A percentile compares a stretch with the other conserved stretches of the same genome.
phyloP scores from a whole-genome alignment of 1,284 basidiomycete genomes.

The Microbotryomycetes sp. region DNA sequence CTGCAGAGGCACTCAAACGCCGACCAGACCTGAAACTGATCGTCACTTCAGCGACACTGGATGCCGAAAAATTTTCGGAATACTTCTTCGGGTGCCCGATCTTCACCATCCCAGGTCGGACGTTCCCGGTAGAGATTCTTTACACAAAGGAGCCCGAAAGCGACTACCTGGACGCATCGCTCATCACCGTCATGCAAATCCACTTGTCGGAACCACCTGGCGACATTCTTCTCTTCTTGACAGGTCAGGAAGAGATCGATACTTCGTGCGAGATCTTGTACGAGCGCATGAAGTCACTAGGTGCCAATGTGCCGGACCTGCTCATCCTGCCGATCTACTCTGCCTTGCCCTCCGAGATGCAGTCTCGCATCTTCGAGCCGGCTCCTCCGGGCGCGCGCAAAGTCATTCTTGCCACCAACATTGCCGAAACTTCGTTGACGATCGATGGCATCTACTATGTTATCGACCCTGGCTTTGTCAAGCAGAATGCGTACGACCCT shows the following conservation, averaged over 20 bases:
- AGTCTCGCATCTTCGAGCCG: constrained; percentile 94
- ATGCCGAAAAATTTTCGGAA: constrained; percentile 97
- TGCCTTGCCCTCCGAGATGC: constrained; percentile 93
- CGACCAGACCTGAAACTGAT: constrained; percentile 94
- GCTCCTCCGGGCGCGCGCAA: constrained; percentile 94
- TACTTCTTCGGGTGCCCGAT: constrained; percentile 99
- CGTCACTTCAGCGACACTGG: constrained; percentile 96
- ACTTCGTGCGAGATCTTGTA: constrained; percentile 94
- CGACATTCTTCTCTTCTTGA: constrained; percentile 93
- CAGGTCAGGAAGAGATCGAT: constrained; percentile 98
- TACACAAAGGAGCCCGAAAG: constrained; percentile 98
- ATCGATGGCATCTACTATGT: constrained; percentile 99
- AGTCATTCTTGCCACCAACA: constrained; percentile 97
- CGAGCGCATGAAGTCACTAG: constrained; percentile 96
- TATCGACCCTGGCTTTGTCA: constrained; percentile 89
- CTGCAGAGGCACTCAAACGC: constrained; percentile 80
- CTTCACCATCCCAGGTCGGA: constrained; percentile 98
- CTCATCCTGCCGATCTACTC: constrained; percentile 97
- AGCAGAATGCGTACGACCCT: constrained; percentile 98
- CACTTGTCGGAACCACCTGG: constrained; percentile 96
- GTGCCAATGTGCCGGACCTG: constrained; percentile 92
- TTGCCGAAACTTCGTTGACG: constrained; percentile 96
- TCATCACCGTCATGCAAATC: constrained; percentile 99
- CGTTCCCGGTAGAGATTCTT: constrained; percentile 94
- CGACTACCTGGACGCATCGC: constrained; percentile 96